Base-by-base conservation (phyloP, 352 stramenopile species). In the Pythium apleroticum region DNA sequence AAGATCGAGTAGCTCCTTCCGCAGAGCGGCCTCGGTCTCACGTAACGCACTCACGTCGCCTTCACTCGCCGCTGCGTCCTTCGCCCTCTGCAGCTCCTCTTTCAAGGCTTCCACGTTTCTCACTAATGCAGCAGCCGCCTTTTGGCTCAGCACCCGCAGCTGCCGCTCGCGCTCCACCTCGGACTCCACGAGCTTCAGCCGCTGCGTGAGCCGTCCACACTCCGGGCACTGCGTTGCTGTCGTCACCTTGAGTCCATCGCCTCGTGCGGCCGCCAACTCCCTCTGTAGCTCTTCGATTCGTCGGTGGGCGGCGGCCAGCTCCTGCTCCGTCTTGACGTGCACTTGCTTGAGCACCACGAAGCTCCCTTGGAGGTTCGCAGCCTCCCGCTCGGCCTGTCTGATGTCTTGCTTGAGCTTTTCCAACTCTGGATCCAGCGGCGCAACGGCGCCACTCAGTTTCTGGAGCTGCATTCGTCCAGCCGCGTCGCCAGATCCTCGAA, bases 341-440 rank as follows among this genome's bases (percentile, higher is more conserved):
- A 52, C 45, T 52, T 52, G 45, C 45, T 52, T 27, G 45, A 52
- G 45, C 4, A 30, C 45, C 45, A 52, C 45, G 22, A 27, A 52
- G 22, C 22, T 52, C 5, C 45, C 45, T 20, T 52, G 45, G 45
- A 27, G 45, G 30, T 19, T 52, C 45, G n/a, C 22, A 1, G 45
- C 45, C 19, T 52, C 45, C 4, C n/a, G 45, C 8, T 52, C 45
- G 19, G 45, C n/a, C 12, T 17, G 14, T 4, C 45, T 15, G 7
- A 52, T n/a, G 5, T 30, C 45, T 2, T 19, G 7, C 45, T 52
- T 52, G 45, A 52, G 45, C 45, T 52, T 52, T 10, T 52, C 45
- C 20, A 52, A 20, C 7, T 52, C 1, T 4, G 45, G 20, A 30
- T 52, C 45, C 9, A 30, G 20, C 19, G 45, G 45, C 15, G 45